Conservation (phyloP, 2,329 filamentous ascomycete species). For the Neofusicoccum cordaticola region DNA sequence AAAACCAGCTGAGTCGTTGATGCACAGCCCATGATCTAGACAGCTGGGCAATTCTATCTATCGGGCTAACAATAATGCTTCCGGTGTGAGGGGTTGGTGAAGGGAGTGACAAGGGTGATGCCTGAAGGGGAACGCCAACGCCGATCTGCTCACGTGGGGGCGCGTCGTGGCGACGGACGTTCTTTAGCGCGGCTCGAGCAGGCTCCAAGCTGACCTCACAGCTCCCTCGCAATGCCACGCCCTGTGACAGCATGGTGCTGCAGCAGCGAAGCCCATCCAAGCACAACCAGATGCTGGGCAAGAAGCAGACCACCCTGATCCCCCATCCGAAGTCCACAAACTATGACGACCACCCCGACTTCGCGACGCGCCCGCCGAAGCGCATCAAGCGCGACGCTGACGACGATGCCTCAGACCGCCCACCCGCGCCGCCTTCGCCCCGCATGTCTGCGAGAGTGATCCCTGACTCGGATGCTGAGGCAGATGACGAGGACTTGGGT, state of each 20-base stretch:
- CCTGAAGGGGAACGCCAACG: too few species aligned
- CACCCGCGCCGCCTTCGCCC: conserved; percentile 24
- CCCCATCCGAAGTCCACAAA: conserved; percentile 46
- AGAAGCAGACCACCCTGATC: conserved; percentile 48
- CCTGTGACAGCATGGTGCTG: conserved; percentile 31
- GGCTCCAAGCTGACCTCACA: neutral
- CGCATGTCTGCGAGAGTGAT: conserved; percentile 29
- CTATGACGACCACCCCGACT: conserved; percentile 38
- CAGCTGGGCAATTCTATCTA: too few species aligned
- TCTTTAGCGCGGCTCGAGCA: neutral
- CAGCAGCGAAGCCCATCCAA: conserved; percentile 41
- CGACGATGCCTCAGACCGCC: conserved; percentile 24
- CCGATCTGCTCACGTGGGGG: neutral
- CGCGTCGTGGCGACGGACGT: neutral
- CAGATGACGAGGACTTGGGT: conserved; percentile 33
- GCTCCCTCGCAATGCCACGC: neutral
- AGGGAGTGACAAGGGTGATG: too few species aligned
- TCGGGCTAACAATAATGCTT: too few species aligned
- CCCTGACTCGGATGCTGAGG: conserved; percentile 40
- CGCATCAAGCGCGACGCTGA: conserved; percentile 35
- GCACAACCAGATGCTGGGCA: conserved; percentile 49
- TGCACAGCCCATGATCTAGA: too few species aligned
- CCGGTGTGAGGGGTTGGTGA: too few species aligned
- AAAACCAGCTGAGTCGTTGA: too few species aligned
- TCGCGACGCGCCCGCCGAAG: conserved; percentile 36